phyloP scores from a whole-genome alignment of 192 early-diverging fungal species.

The Dispira simplex region DNA sequence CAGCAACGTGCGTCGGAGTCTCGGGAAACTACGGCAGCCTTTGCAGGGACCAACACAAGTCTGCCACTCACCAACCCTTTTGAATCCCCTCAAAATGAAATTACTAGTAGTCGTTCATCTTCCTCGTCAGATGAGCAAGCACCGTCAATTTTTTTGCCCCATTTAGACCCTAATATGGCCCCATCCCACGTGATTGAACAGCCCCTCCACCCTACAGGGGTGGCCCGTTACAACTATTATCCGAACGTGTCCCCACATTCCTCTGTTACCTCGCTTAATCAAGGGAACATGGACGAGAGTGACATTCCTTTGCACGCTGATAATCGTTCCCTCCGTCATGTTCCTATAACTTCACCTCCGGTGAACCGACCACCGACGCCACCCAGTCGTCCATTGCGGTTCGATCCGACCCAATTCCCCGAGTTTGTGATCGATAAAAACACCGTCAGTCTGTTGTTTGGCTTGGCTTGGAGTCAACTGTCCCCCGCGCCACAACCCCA shows the following conservation, averaged over 20 bases:
- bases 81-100: too few relatives aligned
- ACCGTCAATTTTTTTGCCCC: slow-evolving; percentile 1
- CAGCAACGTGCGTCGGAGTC: too few relatives aligned
- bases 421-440: not conserved
- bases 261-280: not conserved
- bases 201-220: not conserved
- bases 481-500: not conserved
- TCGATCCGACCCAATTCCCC: slow-evolving; percentile 2
- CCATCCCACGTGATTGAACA: not conserved
- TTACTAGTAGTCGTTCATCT: too few relatives aligned
- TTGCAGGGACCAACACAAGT: too few relatives aligned
- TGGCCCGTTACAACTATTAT: not conserved
- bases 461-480: not conserved
- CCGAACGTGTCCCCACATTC: not conserved
- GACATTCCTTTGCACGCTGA: not conserved
- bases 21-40: too few relatives aligned
- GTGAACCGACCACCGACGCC: not conserved
- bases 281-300: not conserved
- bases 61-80: too few relatives aligned
- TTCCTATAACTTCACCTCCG: not conserved
- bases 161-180: slow-evolving; percentile 1
- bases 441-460: not conserved
- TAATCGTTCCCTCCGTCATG: not conserved
- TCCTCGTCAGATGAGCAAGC: not conserved
- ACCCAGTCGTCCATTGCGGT: not conserved